A percentile compares a stretch with the other conserved stretches of the same genome.
These are phyloP conservation scores for Ophiostoma ulmi DNA, from an alignment of 2,329 filamentous ascomycete species.

Conservation along the genomic window DNA sequence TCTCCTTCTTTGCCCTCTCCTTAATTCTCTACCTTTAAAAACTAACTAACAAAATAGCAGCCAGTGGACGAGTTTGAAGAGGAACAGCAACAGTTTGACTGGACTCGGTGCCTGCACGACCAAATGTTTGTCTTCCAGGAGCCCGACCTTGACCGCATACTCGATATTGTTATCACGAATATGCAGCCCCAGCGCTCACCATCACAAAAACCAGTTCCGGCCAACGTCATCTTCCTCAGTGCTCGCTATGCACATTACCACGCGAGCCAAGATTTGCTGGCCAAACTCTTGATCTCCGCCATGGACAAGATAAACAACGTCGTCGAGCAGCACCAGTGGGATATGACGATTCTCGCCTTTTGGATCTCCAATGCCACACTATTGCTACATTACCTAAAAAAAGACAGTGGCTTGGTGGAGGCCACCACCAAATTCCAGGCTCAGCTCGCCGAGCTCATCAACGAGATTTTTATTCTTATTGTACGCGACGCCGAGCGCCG, in stretches of 20 bases:
- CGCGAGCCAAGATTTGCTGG: slow-evolving; percentile 76
- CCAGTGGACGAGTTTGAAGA: slow-evolving; percentile 69
- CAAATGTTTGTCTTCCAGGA: slow-evolving; percentile 99
- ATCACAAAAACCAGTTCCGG: slow-evolving; percentile 95
- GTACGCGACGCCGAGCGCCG: slow-evolving; percentile 92
- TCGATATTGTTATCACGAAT: slow-evolving; percentile 93
- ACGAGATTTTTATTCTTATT: slow-evolving; percentile 97
- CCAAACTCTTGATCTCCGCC: slow-evolving; percentile 72
- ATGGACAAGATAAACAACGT: slow-evolving; percentile 97
- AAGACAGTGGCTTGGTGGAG: slow-evolving; percentile 75
- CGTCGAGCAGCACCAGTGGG: slow-evolving; percentile 94
- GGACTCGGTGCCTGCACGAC: slow-evolving; percentile 89
- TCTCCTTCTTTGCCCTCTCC: neutral
- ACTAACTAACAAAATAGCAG: slow-evolving; percentile 36
- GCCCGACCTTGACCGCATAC: slow-evolving; percentile 80
- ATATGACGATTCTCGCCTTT: slow-evolving; percentile 98
- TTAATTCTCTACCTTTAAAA: neutral
- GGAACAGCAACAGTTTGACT: slow-evolving; percentile 90
- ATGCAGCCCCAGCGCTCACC: slow-evolving; percentile 96
- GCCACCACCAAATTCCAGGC: slow-evolving; percentile 85
- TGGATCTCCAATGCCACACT: slow-evolving; percentile 98
- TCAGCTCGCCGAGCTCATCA: slow-evolving; percentile 88
- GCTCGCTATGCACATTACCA: slow-evolving; percentile 97
- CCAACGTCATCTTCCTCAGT: slow-evolving; percentile 93
- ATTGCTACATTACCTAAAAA: slow-evolving; percentile 93